These are phyloP conservation scores for Chionographis japonica DNA, from an alignment of 106 monocot genomes.

Conservation along the genomic window DNA sequence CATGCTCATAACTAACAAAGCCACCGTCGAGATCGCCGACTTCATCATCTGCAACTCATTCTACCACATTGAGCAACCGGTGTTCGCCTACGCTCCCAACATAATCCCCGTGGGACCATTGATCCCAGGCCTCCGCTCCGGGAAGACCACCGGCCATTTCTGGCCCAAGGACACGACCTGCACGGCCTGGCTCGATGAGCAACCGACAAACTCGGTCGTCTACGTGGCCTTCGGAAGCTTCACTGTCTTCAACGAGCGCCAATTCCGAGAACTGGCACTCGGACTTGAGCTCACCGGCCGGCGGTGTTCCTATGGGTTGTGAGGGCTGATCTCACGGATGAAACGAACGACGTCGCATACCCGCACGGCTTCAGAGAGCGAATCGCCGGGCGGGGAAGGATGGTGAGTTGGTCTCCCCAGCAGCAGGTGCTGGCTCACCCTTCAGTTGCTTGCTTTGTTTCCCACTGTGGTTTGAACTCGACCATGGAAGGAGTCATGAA, in stretches of 20 bases:
- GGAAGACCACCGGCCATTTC: conserved; percentile 13
- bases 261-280: conserved; percentile 37
- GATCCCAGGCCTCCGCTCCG: neutral
- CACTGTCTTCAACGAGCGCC: conserved; percentile 22
- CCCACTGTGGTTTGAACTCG: too few relatives aligned
- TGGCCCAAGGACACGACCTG: conserved; percentile 22
- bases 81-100: conserved; percentile 11
- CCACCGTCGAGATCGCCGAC: conserved; percentile 4
- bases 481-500: too few relatives aligned
- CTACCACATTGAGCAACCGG: conserved; percentile 11
- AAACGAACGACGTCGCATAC: neutral
- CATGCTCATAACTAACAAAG: neutral
- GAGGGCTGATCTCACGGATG: conserved; percentile 20
- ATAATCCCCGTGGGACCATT: conserved; percentile 27
- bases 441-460: neutral
- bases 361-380: conserved; percentile 13
- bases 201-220: conserved; percentile 20
- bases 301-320: conserved; percentile 58
- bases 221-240: conserved; percentile 55
- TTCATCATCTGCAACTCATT: conserved; percentile 40
- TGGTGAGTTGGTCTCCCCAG: conserved; percentile 36
- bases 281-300: conserved; percentile 41
- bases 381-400: conserved; percentile 1
- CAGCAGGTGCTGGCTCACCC: conserved; percentile 40
- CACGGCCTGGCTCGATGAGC: conserved; percentile 31